A percentile compares a stretch with the other conserved stretches of the same genome.
phyloP scores from a whole-genome alignment of 345 rosid genomes.

The Corchorus capsularis region DNA sequence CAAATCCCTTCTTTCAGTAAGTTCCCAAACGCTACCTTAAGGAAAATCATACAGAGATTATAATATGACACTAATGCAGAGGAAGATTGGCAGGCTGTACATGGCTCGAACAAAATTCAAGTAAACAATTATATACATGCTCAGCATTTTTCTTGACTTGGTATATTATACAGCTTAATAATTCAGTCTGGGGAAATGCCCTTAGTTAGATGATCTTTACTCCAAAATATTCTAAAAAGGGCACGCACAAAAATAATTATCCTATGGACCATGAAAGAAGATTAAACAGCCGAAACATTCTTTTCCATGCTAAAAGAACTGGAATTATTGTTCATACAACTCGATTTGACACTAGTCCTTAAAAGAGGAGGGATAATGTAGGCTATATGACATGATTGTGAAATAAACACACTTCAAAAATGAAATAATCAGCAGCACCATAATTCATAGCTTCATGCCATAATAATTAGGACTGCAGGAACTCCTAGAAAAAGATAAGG shows the following conservation, averaged over 20 bases:
- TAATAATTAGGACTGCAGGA: not conserved
- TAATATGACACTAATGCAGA: not conserved
- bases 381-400: not conserved
- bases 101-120: not conserved
- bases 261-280: not conserved
- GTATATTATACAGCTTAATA: slow-evolving; percentile 5
- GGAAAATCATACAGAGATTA: not conserved
- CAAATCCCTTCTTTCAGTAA: no score
- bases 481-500: not conserved
- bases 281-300: slow-evolving; percentile 2
- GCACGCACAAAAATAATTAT: not conserved
- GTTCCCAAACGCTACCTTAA: not conserved
- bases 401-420: slow-evolving; percentile 3
- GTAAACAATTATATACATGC: slow-evolving; percentile 1
- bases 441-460: not conserved
- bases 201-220: not conserved
- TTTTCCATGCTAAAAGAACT: not conserved
- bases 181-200: not conserved
- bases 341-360: not conserved
- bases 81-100: not conserved
- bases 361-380: not conserved
- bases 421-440: not conserved
- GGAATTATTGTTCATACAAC: not conserved
- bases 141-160: not conserved
- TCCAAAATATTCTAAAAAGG: slow-evolving; percentile 2